Base-by-base conservation (phyloP, 2,329 filamentous ascomycete genomes). In the Alternaria burnsii region DNA sequence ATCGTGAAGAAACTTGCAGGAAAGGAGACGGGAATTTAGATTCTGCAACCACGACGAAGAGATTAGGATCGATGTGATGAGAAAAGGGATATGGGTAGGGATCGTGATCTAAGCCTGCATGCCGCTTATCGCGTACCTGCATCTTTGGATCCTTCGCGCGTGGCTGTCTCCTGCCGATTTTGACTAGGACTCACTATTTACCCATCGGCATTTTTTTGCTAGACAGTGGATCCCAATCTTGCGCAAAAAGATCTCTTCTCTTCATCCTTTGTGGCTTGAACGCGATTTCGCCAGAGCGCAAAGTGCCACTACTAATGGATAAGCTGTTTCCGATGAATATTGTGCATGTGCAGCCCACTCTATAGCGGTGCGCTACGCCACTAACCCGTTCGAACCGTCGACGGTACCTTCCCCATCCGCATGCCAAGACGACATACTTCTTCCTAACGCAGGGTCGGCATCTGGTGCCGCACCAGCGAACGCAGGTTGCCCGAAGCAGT, bases 121-220 rank as follows among this genome's bases (percentile, higher is more conserved):
- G 46, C 46, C 46, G 46, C 46, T 50, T 50, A 50, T 50, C 46
- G 46, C 32, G 46, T 36, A 50, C 46, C 46, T 50, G 46, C 46
- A 50, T 50, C 46, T 36, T 38, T 34, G 30, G 32, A 38, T 7
- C 46, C 46, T 48, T 48, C 30, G 32, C 46, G 46, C 30, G 12
- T 36, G 28, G 46, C 30, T 32, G 16, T 38, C 20, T 20, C 12
- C 26, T 24, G 46, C 32, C 46, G 46, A 34, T 36, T 16, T 18
- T 14, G 24, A 14, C 11, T 41, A 18, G 18, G 32, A 32, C 30
- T 48, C 30, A 24, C 18, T 30, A n/a, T 24, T 18, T 24, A 20
- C 30, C n/a, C 5, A 20, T 34, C 18, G 46, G 46, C 30, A 22
- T 16, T 36, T 16, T 24, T 48, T 18, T 18, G 14, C 44, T 18